Conservation (phyloP, 768 basidiomycete genomes). For the Tricholoma furcatifolium region DNA sequence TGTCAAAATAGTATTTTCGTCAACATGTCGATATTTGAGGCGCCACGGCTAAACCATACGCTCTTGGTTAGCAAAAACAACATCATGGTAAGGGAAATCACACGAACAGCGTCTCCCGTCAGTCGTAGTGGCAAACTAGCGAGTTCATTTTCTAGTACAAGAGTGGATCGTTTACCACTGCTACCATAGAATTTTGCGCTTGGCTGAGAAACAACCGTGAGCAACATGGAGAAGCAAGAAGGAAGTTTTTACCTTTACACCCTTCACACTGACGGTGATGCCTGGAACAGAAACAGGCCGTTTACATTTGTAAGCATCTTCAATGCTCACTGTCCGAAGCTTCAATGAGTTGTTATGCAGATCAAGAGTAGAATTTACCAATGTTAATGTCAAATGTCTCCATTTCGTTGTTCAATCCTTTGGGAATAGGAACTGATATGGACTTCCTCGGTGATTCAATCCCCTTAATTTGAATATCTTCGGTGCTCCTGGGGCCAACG, state of each 20-base stretch:
- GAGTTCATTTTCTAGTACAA: constrained; percentile 71
- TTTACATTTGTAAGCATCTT: constrained; percentile 87
- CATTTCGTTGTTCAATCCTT: constrained; percentile 60
- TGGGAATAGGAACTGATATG: constrained; percentile 67
- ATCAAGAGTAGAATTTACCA: constrained; percentile 37
- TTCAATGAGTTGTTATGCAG: neutral
- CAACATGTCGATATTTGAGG: constrained; percentile 65
- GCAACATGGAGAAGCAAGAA: neutral
- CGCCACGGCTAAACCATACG: constrained; percentile 73
- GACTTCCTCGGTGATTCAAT: constrained; percentile 56
- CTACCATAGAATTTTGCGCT: constrained; percentile 84
- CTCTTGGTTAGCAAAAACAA: neutral
- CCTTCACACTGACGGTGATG: constrained; percentile 79
- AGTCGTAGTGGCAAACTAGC: constrained; percentile 78
- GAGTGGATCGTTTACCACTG: constrained; percentile 51
- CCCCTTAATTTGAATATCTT: constrained; percentile 51
- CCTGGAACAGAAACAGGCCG: constrained; percentile 74
- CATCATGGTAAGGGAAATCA: neutral
- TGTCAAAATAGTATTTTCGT: constrained; percentile 38
- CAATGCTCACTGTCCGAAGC: constrained; percentile 65
- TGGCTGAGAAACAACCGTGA: constrained; percentile 48
- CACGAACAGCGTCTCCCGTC: constrained; percentile 84
- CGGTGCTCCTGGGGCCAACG: constrained; percentile 68
- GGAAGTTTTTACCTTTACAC: constrained; percentile 59
- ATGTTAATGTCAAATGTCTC: constrained; percentile 81